Base-by-base conservation (phyloP, 2,329 filamentous ascomycete genomes). In the Rutstroemia sp. region DNA sequence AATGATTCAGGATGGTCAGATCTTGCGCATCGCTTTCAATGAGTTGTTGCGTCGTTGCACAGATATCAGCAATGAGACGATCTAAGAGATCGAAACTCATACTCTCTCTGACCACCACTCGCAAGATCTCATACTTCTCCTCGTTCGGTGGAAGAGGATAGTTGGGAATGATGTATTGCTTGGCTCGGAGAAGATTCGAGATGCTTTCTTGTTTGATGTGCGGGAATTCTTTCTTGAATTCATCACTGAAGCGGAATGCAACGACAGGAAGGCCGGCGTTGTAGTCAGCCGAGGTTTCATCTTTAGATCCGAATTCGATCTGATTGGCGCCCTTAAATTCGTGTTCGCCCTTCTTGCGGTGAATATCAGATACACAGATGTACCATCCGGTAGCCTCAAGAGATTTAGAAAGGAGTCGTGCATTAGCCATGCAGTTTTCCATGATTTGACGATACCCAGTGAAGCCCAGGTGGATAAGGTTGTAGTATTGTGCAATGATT, bases 91-190 rank as follows among this genome's bases (percentile, higher is more conserved):
- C 84, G n/a, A 86, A 71, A n/a, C 77, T 81, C 80, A 88, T 81
- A 63, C 74, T 82, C 70, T 88, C 84, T 47, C 85, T 76, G 6
- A 88, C 76, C 3, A 87, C 85, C 0, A 87, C 77, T n/a, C 85
- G 74, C 53, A 88, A 70, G 59, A 87, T 88, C 69, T 88, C 83
- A 0, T 73, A 84, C 53, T 78, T 74, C 16, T 84, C 78, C 66
- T 82, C 81, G 45, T 73, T 75, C 0, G 83, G 83, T 8, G 85
- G 85, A 5, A 88, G 74, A 1, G 82, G 79, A 67, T 88, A 88
- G 72, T 87, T 87, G 21, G 84, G 85, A 57, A 88, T 83, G 58
- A 88, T 87, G 73, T 86, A 88, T 70, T 87, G 82, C 66, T 83
- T 83, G 4, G 81, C 80, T 14, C 85, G 76, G 55, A 87, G 70